A percentile compares a stretch with the other conserved stretches of the same genome.
These are phyloP conservation scores for Pyrus hybrid DNA, from an alignment of 331 rosid species.

Conservation along the genomic window DNA sequence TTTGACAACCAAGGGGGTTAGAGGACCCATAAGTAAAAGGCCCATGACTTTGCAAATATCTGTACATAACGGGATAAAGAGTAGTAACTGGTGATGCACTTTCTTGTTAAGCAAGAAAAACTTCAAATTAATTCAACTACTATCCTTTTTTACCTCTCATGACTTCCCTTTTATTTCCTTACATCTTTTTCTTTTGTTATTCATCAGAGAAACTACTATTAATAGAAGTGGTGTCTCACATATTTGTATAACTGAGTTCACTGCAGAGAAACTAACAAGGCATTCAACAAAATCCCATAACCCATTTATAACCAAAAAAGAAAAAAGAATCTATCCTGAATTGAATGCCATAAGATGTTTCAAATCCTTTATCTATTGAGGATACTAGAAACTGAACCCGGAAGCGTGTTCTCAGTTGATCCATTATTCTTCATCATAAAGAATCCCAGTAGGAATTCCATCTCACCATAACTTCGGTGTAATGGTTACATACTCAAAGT, in stretches of 20 bases:
- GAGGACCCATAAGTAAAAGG: not conserved
- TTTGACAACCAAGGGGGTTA: not conserved
- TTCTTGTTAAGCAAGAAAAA: not conserved
- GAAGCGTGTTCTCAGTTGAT: not conserved
- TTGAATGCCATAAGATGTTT: not conserved
- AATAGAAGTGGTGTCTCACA: not conserved
- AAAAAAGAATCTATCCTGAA: not conserved
- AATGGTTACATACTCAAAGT: not conserved
- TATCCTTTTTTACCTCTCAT: not conserved
- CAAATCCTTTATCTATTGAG: not conserved
- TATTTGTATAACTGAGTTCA: not conserved
- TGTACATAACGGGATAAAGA: not conserved
- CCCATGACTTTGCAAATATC: not conserved
- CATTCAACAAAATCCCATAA: not conserved
- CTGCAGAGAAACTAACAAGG: not conserved
- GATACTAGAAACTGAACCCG: not conserved
- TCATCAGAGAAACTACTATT: not conserved
- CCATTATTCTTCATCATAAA: not conserved
- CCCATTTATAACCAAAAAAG: not conserved
- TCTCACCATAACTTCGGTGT: not conserved
- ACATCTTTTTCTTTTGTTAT: too few species aligned
- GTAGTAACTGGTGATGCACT: not conserved
- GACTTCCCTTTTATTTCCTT: not conserved
- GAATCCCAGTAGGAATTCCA: not conserved
- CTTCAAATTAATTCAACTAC: not conserved